Conservation (phyloP, 1,284 basidiomycete genomes). For the Cryptococcus sp. region DNA sequence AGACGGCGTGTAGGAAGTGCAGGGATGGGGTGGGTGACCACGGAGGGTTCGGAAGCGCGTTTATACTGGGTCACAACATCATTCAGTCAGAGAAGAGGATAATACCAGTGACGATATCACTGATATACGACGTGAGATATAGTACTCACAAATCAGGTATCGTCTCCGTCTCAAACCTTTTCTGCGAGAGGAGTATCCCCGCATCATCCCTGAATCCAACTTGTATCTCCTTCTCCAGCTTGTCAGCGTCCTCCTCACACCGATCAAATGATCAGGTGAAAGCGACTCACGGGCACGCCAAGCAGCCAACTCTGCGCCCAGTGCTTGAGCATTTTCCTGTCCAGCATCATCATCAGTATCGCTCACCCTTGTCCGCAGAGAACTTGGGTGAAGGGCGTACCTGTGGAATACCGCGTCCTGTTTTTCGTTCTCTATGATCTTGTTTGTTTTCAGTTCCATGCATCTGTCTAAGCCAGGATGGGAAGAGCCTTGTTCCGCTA, state of each 20-base stretch:
- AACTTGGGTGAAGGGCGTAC: slow-evolving; percentile 55
- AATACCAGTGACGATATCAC: slow-evolving; percentile 1
- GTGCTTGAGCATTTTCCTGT: slow-evolving; percentile 86
- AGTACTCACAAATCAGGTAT: slow-evolving; percentile 62
- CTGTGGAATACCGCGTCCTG: slow-evolving; percentile 81
- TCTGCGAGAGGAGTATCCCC: slow-evolving; percentile 65
- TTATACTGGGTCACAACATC: slow-evolving; percentile 18
- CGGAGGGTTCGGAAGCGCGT: slow-evolving; percentile 16
- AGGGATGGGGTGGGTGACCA: slow-evolving; percentile 39
- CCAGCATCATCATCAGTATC: slow-evolving; percentile 4
- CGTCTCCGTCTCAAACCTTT: slow-evolving; percentile 70
- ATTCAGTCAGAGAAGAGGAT: neutral
- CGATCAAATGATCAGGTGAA: neutral
- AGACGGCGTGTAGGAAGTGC: slow-evolving; percentile 41
- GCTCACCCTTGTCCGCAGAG: too few relatives aligned
- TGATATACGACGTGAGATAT: neutral
- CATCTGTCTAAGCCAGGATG: slow-evolving; percentile 56
- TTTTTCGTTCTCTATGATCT: slow-evolving; percentile 67
- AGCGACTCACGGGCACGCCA: slow-evolving; percentile 72
- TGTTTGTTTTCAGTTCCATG: slow-evolving; percentile 91
- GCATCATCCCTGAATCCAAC: slow-evolving; percentile 86
- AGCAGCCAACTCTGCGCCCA: slow-evolving; percentile 94
- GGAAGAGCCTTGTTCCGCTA: slow-evolving; percentile 24
- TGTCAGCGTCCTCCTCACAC: neutral
- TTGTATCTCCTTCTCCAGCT: slow-evolving; percentile 67